These are phyloP conservation scores for Oryza glumipatula DNA, from an alignment of 176 grass and related monocot genomes.

Conservation along the genomic window DNA sequence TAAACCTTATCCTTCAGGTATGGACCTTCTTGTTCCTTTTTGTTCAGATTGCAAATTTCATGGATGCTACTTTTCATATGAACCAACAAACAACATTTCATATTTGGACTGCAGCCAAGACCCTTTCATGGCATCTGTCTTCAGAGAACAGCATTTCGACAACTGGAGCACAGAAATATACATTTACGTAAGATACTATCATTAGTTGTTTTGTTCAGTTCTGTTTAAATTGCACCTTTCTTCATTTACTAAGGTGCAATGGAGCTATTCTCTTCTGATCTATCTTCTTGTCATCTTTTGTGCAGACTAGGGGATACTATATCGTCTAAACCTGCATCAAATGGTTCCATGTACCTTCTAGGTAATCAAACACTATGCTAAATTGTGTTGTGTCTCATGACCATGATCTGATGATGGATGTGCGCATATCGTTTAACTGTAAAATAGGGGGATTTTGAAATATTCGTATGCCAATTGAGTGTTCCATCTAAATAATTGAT, in stretches of 20 bases:
- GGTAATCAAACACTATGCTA: constrained; percentile 34
- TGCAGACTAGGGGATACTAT: constrained; percentile 60
- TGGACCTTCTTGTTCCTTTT: constrained; percentile 26
- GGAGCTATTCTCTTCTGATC: constrained; percentile 23
- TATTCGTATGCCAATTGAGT: not conserved
- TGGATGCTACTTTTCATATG: constrained; percentile 2
- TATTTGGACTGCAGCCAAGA: constrained; percentile 68
- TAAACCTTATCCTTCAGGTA: constrained; percentile 68
- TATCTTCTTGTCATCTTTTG: constrained; percentile 3
- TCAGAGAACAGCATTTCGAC: constrained; percentile 52
- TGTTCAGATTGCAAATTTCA: constrained; percentile 25
- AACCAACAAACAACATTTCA: not conserved
- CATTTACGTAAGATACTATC: constrained; percentile 52
- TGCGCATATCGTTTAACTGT: not conserved
- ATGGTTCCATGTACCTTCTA: constrained; percentile 54
- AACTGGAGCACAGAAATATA: constrained; percentile 39
- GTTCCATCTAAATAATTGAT: constrained; percentile 24
- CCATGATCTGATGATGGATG: not conserved
- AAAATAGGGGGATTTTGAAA: not conserved
- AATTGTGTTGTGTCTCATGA: constrained; percentile 6
- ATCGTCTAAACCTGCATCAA: constrained; percentile 55
- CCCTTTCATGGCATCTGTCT: constrained; percentile 95
- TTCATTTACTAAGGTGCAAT: constrained; percentile 21
- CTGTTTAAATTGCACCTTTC: not conserved
- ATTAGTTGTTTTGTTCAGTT: not conserved